These are phyloP conservation scores for Daldinia bambusicola DNA, from an alignment of 495 filamentous ascomycete genomes.

Conservation along the genomic window DNA sequence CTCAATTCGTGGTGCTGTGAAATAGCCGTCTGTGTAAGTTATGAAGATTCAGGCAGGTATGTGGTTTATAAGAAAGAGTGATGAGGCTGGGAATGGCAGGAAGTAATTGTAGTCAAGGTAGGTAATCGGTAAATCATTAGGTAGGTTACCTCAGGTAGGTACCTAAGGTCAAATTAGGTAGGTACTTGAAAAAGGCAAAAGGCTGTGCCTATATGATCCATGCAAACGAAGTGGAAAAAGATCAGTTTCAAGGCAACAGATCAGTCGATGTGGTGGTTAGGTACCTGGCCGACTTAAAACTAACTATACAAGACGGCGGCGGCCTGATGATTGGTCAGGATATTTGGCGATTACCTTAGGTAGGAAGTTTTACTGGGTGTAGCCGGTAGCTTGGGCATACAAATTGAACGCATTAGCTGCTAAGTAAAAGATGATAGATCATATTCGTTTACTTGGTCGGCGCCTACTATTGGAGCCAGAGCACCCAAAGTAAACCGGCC, in stretches of 20 bases:
- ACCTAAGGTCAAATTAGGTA: background rate
- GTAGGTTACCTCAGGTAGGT: background rate
- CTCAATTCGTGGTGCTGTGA: too few relatives aligned
- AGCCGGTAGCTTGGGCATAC: background rate
- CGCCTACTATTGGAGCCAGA: constrained; percentile 2
- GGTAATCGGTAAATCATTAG: too few relatives aligned
- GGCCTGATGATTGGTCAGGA: background rate
- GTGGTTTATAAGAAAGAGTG: background rate
- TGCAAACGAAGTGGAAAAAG: background rate
- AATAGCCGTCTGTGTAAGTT: background rate
- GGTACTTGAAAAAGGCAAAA: background rate
- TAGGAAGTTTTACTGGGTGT: background rate
- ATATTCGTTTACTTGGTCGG: background rate
- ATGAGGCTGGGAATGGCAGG: background rate
- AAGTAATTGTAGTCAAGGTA: background rate
- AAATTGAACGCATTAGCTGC: background rate
- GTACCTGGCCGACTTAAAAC: background rate
- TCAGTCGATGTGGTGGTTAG: background rate
- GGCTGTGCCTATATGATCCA: background rate
- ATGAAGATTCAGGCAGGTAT: background rate
- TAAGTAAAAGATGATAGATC: constrained; percentile 10
- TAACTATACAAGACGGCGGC: background rate
- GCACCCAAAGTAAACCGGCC: background rate
- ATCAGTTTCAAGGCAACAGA: background rate
- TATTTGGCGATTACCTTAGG: background rate